Base-by-base conservation (phyloP, 202 grass and related monocot species). In the Brachypodium distachyon region DNA sequence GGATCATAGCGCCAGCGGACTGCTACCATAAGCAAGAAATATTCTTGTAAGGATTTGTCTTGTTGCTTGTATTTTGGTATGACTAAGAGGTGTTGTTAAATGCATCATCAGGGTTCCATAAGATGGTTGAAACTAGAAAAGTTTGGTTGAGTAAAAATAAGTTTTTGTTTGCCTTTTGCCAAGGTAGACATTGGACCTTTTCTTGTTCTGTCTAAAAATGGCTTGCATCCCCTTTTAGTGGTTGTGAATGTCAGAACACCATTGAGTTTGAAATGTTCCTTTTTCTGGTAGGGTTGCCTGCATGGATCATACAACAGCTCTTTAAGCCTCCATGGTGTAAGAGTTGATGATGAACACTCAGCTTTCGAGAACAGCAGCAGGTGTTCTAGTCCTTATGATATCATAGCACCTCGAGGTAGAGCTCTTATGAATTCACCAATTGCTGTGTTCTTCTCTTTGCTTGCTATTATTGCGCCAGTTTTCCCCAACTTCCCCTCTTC, bases 221-320 rank as follows among this genome's bases (percentile, higher is more conserved):
- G 8, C 31, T 55, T 37, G 39, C 32, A 6, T 72, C 33, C 57
- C 46, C 62, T 77, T 81, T 25, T 9, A 13, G 0, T 63, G 37
- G 4, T 5, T 3, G 16, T 17, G 2, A 44, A 47, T 29, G 12
- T 33, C 27, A 1, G n/a, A n/a, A n/a, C 16, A 53, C 8, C 5
- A 33, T 31, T 39, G 4, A 66, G 29, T 67, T 60, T 52, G 41
- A 67, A 36, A 11, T 19, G 18, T 25, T 29, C 2, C 48, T 79
- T 69, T 49, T 18, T 68, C 42, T 83, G 9, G 52, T 76, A 97
- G 91, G 84, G 88, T 49, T 90, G 86, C 72, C 74, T 93, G 51
- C 81, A 87, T 73, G 86, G 75, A 70, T 93, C 86, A 21, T 92
- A 88, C 76, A 67, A 82, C 71, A 93, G 83, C 77, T 92, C 91